phyloP scores from a whole-genome alignment of 768 basidiomycete genomes.

The Tephrocybe sp. region DNA sequence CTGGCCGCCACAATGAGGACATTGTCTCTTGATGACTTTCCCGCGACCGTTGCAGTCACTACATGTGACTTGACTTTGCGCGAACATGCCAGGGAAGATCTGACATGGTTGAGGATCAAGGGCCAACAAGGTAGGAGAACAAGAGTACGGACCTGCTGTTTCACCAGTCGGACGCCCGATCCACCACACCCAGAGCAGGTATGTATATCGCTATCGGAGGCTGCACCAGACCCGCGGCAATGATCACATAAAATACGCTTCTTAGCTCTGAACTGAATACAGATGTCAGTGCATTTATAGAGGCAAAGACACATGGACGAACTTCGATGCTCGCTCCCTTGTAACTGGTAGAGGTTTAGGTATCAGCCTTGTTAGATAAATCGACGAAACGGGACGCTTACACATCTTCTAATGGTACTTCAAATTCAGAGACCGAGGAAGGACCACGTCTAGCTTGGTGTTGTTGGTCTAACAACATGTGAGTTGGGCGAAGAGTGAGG shows the following conservation, averaged over 20 bases:
- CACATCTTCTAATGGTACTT: constrained; percentile 86
- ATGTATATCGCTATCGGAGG: constrained; percentile 85
- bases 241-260: constrained; percentile 95
- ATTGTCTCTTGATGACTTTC: constrained; percentile 70
- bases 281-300: constrained; percentile 18
- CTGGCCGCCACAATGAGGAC: constrained; percentile 78
- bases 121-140: not conserved
- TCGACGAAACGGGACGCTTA: constrained; percentile 31
- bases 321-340: constrained; percentile 85
- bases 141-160: constrained; percentile 60
- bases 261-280: constrained; percentile 83
- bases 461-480: constrained; percentile 36
- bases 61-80: constrained; percentile 82
- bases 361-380: constrained; percentile 1
- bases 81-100: constrained; percentile 97
- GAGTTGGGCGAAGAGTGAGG: not conserved
- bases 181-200: constrained; percentile 85
- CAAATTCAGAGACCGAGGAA: constrained; percentile 77
- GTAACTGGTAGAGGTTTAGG: constrained; percentile 52
- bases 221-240: constrained; percentile 94
- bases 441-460: constrained; percentile 77
- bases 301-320: constrained; percentile 21
- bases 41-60: constrained; percentile 86
- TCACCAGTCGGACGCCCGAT: constrained; percentile 78
- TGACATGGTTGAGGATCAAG: constrained; percentile 10